Evolutionary conservation across 176 grass and related monocot species (phyloP).

Genomic region (Miscanthus lutarioriparius): DNA sequence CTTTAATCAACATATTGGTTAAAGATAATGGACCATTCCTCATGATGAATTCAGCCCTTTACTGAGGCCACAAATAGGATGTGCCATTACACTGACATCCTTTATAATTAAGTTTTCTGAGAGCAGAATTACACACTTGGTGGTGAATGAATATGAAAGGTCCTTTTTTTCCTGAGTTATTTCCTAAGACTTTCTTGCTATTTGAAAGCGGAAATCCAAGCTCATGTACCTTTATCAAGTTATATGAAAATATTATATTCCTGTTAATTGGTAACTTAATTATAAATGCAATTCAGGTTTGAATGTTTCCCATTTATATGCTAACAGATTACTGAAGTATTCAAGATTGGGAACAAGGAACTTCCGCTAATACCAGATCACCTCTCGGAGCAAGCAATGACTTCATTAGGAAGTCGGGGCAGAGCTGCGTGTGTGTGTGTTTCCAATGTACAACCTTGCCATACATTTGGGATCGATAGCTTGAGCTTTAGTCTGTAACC

Average conservation of each 20-base stretch:
- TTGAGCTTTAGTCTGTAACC: too few relatives aligned
- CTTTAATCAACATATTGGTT: background rate
- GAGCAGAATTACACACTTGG: background rate
- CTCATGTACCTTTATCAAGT: too few relatives aligned
- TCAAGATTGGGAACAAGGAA: too few relatives aligned
- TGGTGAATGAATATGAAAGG: background rate
- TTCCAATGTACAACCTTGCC: too few relatives aligned
- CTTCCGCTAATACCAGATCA: too few relatives aligned
- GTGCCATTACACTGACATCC: background rate
- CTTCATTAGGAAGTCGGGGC: conserved; percentile 42
- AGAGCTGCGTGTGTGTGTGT: too few relatives aligned
- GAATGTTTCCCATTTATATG: too few relatives aligned
- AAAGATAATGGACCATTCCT: background rate
- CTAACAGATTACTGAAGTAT: too few relatives aligned
- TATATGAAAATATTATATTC: background rate
- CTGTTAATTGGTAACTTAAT: conserved; percentile 5
- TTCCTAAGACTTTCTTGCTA: background rate
- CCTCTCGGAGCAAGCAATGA: too few relatives aligned
- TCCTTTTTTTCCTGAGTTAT: background rate
- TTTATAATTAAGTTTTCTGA: too few relatives aligned
- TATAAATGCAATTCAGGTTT: background rate
- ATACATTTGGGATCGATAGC: too few relatives aligned
- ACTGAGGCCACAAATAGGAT: too few relatives aligned
- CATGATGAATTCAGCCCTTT: background rate
- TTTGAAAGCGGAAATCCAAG: conserved; percentile 10